phyloP scores from a whole-genome alignment of 1,284 basidiomycete species.

The Puccinia coronata region DNA sequence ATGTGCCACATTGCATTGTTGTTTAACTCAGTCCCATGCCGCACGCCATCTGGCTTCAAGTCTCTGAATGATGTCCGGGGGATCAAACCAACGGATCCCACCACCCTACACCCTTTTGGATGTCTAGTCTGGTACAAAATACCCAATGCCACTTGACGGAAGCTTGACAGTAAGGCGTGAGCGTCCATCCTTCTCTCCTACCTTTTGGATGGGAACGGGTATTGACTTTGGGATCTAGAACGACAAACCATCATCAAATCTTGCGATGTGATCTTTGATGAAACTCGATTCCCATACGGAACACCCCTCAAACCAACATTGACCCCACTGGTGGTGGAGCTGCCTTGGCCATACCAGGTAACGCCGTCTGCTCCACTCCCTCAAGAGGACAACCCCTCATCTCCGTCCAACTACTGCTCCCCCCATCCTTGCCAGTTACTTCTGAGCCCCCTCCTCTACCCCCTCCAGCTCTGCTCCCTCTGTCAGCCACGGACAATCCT shows the following conservation, averaged over 20 bases:
- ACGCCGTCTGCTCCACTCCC: not conserved
- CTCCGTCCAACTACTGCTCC: too few relatives aligned
- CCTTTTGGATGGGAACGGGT: too few relatives aligned
- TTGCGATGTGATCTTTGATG: not conserved
- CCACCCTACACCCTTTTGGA: not conserved
- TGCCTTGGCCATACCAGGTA: too few relatives aligned
- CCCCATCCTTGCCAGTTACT: too few relatives aligned
- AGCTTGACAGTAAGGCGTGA: not conserved
- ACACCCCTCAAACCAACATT: not conserved
- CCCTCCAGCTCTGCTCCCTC: not conserved
- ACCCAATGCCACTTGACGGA: not conserved
- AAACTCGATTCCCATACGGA: not conserved
- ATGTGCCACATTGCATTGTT: too few relatives aligned
- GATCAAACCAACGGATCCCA: not conserved
- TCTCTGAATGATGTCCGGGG: not conserved
- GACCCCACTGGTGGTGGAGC: not conserved
- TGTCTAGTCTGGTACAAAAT: not conserved
- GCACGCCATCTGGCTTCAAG: conserved; percentile 4
- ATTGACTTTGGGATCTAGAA: not conserved
- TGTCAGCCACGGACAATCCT: too few relatives aligned
- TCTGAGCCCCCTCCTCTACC: not conserved
- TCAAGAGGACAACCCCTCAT: not conserved
- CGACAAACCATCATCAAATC: not conserved
- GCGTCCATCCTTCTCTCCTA: not conserved
- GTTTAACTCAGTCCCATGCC: conserved; percentile 1